Evolutionary conservation across 352 stramenopile genomes (phyloP).

Genomic region (Phytophthora cactorum): DNA sequence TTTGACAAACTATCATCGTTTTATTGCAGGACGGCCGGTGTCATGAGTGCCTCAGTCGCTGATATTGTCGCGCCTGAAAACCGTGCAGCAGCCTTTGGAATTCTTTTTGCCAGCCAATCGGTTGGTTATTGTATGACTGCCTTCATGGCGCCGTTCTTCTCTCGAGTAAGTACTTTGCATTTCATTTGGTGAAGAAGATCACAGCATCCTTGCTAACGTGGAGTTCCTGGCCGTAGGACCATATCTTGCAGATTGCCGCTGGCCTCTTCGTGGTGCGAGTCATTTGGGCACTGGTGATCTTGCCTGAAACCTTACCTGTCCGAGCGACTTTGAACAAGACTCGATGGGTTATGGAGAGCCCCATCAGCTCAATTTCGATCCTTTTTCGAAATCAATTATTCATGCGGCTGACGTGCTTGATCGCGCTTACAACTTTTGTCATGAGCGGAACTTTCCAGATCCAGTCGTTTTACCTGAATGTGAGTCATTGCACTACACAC

Average conservation of each 20-base stretch:
- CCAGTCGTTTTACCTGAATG: constrained; percentile 80
- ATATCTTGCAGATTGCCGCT: constrained; percentile 55
- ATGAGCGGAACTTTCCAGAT: constrained; percentile 67
- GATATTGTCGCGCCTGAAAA: constrained; percentile 63
- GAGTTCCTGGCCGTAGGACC: constrained; percentile 32
- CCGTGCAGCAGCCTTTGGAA: constrained; percentile 65
- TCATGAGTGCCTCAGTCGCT: constrained; percentile 67
- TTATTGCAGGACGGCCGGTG: constrained; percentile 55
- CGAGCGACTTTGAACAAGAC: constrained; percentile 35
- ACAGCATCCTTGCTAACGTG: constrained; percentile 1
- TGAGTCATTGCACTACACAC: constrained; percentile 18
- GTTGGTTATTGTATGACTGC: constrained; percentile 68
- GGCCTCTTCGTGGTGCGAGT: constrained; percentile 58
- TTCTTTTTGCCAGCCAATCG: constrained; percentile 61
- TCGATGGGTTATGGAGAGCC: constrained; percentile 52
- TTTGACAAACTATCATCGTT: constrained; percentile 4
- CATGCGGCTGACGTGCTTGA: constrained; percentile 63
- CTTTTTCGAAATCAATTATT: constrained; percentile 73
- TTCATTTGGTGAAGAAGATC: not conserved
- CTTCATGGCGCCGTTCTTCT: constrained; percentile 63
- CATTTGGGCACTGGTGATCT: constrained; percentile 57
- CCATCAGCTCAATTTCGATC: constrained; percentile 67
- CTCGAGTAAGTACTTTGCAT: constrained; percentile 43
- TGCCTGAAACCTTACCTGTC: constrained; percentile 62
- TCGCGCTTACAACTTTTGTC: constrained; percentile 75